Evolutionary conservation across 179 eudicot genomes (phyloP), one percentile per base, ranked within the genome.

Genomic region (Pouteria campechiana): DNA sequence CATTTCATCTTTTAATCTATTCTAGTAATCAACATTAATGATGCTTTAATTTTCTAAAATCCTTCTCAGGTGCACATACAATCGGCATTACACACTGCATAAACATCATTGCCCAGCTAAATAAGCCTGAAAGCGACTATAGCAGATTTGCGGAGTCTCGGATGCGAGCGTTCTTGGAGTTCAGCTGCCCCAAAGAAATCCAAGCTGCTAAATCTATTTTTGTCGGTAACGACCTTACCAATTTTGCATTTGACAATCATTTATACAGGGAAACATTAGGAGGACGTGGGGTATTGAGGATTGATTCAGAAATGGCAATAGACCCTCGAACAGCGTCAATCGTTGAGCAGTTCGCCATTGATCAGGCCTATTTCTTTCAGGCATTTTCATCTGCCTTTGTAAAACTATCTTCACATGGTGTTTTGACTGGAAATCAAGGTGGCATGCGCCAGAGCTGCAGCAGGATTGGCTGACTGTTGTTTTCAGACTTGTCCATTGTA

Each of bases 31-130:
- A 2, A 36, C 4, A 1, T 12, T 42, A 6, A 0, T 42, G 2
- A n/a, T 15, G 27, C 40, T 8, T n/a, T n/a, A n/a, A n/a, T n/a
- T n/a, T n/a, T n/a, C n/a, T n/a, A n/a, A n/a, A n/a, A n/a, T n/a
- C n/a, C 3, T 4, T 54, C 48, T 41, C 25, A 79, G 89, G 89
- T 31, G 71, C 75, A 11, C 89, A 79, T 27, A 69, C 89, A 5
- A 68, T 79, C 0, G 89, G 89, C 18, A 42, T 43, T 14, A 69
- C 73, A 4, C 89, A 76, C 44, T 79, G 89, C 59, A 30, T 49
- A 11, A 76, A 56, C 78, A 46, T 79, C 10, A 32, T 56, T 20
- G 41, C 44, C 52, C 69, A 75, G 7, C 52, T 64, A 5, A 39
- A 69, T 36, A 41, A 42, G 2, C 65, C 52, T 16, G 50, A 51